phyloP scores from a whole-genome alignment of 345 rosid species.

The Eucalyptus dawsonii region DNA sequence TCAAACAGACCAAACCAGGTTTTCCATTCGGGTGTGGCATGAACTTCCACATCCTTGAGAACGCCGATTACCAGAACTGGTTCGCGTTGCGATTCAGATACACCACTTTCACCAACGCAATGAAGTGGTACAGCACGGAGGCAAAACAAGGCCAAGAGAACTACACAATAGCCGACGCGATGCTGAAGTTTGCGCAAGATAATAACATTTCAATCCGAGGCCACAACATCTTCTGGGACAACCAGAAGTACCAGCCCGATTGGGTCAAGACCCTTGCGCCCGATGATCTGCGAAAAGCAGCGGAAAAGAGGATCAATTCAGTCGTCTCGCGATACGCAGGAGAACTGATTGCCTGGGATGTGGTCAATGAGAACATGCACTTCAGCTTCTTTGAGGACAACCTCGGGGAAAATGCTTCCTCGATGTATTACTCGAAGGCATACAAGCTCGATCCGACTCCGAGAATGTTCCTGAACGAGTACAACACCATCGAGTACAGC shows the following conservation, averaged over 20 bases:
- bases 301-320: constrained; percentile 37
- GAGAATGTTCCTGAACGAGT: constrained; percentile 66
- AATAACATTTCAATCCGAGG: constrained; percentile 52
- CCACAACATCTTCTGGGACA: constrained; percentile 73
- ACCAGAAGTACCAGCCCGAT: constrained; percentile 38
- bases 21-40: constrained; percentile 70
- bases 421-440: constrained; percentile 23
- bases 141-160: constrained; percentile 35
- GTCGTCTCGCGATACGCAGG: constrained; percentile 58
- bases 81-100: constrained; percentile 53
- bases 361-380: constrained; percentile 71
- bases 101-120: constrained; percentile 75
- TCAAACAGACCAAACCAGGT: constrained; percentile 26
- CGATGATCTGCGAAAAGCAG: constrained; percentile 15
- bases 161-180: constrained; percentile 53
- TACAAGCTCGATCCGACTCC: constrained; percentile 34
- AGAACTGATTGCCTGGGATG: constrained; percentile 71
- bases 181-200: constrained; percentile 31
- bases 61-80: constrained; percentile 52
- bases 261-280: constrained; percentile 50
- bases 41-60: constrained; percentile 46
- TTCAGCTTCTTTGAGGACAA: constrained; percentile 63
- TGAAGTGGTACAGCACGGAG: constrained; percentile 88
- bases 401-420: constrained; percentile 50
- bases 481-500: constrained; percentile 46